Conservation (phyloP, 2,329 filamentous ascomycete genomes). For the Aspergillus tubingensis region DNA sequence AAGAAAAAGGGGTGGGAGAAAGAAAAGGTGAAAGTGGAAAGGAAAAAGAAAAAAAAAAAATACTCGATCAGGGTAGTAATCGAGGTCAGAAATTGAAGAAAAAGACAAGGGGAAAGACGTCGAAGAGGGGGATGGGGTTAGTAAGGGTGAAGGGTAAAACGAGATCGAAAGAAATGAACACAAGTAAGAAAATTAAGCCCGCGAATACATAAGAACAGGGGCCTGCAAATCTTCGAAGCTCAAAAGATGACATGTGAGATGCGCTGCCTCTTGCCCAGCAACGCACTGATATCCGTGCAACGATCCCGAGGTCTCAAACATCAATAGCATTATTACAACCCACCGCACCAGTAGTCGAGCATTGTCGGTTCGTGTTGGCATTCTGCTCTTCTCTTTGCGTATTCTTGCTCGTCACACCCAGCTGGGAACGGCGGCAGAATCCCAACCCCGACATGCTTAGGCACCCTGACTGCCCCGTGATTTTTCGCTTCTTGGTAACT, state of each 20-base stretch:
- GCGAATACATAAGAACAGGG: constrained; percentile 3
- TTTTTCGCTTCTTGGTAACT: constrained; percentile 16
- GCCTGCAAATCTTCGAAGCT: constrained; percentile 6
- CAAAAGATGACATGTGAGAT: constrained; percentile 2
- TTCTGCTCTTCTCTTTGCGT: constrained; percentile 13
- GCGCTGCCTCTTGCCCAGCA: constrained; percentile 10
- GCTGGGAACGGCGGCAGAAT: constrained; percentile 4
- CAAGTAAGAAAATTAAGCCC: constrained; percentile 4
- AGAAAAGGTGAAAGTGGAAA: constrained; percentile 24
- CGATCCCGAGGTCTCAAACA: constrained; percentile 14
- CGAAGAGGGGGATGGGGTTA: background rate
- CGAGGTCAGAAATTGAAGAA: background rate
- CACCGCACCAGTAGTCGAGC: constrained; percentile 19
- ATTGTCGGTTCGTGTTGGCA: constrained; percentile 19
- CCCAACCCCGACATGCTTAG: constrained; percentile 2
- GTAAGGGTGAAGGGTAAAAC: constrained; percentile 3
- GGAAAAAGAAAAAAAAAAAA: constrained; percentile 10
- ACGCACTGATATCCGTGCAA: constrained; percentile 22
- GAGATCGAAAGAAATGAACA: constrained; percentile 5
- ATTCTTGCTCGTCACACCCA: constrained; percentile 11
- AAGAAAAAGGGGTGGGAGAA: constrained; percentile 34
- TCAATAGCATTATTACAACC: constrained; percentile 22
- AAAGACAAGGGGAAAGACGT: background rate
- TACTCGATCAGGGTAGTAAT: constrained; percentile 12
- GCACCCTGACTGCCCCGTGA: constrained; percentile 10